These are phyloP conservation scores for Lophium mytilinum DNA, from an alignment of 495 filamentous ascomycete species.

Conservation along the genomic window DNA sequence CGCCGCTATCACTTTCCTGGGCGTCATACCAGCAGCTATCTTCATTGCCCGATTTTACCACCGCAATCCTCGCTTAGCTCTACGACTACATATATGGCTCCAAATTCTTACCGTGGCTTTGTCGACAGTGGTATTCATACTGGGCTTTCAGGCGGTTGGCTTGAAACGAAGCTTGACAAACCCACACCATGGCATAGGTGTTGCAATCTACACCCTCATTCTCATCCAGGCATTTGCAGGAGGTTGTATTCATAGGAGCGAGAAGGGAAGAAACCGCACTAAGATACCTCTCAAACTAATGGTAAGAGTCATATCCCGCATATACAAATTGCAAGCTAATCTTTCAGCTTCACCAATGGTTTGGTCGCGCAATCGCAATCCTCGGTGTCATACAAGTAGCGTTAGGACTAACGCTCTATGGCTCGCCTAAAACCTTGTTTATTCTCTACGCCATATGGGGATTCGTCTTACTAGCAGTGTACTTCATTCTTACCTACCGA, in stretches of 20 bases:
- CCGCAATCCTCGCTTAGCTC: conserved; percentile 53
- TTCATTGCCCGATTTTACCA: conserved; percentile 69
- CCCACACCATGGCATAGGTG: conserved; percentile 82
- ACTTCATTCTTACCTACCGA: conserved; percentile 64
- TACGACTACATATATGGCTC: conserved; percentile 77
- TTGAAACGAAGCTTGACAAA: conserved; percentile 73
- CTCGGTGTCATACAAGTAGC: conserved; percentile 83
- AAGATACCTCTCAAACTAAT: conserved; percentile 62
- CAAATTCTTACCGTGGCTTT: conserved; percentile 71
- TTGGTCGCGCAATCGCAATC: conserved; percentile 66
- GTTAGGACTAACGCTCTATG: conserved; percentile 84
- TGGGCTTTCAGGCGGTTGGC: conserved; percentile 76
- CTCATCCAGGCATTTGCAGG: conserved; percentile 75
- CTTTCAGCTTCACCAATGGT: conserved; percentile 68
- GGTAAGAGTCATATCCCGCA: conserved; percentile 37
- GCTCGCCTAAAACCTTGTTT: conserved; percentile 76
- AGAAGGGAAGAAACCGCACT: conserved; percentile 49
- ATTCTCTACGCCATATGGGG: conserved; percentile 73
- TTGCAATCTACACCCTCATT: conserved; percentile 80
- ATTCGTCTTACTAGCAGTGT: conserved; percentile 55
- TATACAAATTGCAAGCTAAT: conserved; percentile 14
- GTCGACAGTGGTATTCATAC: conserved; percentile 62
- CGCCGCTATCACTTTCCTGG: conserved; percentile 79
- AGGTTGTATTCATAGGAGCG: conserved; percentile 54
- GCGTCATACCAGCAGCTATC: conserved; percentile 71